phyloP scores from a whole-genome alignment of 305 asterid species.

The Petunia hybrid region DNA sequence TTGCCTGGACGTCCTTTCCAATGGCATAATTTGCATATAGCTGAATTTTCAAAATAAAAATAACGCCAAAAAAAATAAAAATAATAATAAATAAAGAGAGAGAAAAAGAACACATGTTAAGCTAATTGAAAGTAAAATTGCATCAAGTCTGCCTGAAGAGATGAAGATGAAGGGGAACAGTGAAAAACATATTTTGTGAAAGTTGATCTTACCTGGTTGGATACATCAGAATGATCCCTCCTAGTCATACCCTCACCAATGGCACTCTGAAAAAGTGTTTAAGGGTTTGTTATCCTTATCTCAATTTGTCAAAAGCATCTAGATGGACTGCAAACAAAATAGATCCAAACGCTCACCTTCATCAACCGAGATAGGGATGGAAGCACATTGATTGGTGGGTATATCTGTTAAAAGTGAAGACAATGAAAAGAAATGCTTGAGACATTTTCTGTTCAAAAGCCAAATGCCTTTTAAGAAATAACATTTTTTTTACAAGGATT shows the following conservation, averaged over 20 bases:
- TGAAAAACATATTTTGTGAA: neutral
- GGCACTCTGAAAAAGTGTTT: slow-evolving; percentile 67
- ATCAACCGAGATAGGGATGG: slow-evolving; percentile 97
- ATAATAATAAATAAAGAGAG: too few relatives aligned
- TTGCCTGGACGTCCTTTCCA: slow-evolving; percentile 97
- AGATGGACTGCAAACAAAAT: neutral
- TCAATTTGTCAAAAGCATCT: neutral
- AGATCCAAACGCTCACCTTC: slow-evolving; percentile 69
- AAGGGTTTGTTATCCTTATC: too few relatives aligned
- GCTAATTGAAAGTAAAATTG: too few relatives aligned
- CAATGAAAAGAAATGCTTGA: neutral
- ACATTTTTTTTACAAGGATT: too few relatives aligned
- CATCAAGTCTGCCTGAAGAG: too few relatives aligned
- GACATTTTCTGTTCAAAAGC: neutral
- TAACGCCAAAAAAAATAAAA: too few relatives aligned
- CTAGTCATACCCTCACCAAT: slow-evolving; percentile 99
- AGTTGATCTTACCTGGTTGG: slow-evolving; percentile 74
- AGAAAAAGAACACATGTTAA: neutral
- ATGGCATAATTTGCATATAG: slow-evolving; percentile 94
- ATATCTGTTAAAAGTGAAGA: slow-evolving; percentile 55
- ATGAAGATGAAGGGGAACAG: neutral
- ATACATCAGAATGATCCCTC: slow-evolving; percentile 95
- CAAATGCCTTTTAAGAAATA: neutral
- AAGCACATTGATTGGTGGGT: slow-evolving; percentile 97
- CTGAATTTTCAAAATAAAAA: slow-evolving; percentile 52